These are phyloP conservation scores for Hevea brasiliensis DNA, from an alignment of 345 rosid genomes.

Conservation along the genomic window DNA sequence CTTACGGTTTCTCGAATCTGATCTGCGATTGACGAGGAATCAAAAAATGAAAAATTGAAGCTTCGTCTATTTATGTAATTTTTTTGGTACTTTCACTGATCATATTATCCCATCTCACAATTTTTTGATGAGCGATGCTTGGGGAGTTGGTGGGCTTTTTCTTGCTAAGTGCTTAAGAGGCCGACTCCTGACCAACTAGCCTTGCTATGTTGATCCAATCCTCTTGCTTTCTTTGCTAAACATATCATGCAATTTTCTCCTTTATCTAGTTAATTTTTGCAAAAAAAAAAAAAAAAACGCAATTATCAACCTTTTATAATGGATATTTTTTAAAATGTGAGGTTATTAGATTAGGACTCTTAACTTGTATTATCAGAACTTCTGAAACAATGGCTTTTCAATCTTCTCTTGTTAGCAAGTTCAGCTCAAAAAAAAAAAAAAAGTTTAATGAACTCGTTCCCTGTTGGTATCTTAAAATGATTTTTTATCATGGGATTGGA, in stretches of 20 bases:
- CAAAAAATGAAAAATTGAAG: not conserved
- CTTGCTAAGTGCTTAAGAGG: conserved; percentile 8
- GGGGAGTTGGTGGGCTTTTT: conserved; percentile 8
- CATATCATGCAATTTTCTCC: not conserved
- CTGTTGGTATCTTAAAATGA: not conserved
- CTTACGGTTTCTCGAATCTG: not conserved
- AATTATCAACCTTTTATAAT: no score
- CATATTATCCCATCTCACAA: not conserved
- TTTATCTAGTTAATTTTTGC: not conserved
- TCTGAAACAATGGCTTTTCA: no score
- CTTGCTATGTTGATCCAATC: no score
- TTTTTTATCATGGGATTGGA: conserved; percentile 8
- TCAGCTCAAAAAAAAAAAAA: no score
- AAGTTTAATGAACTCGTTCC: no score
- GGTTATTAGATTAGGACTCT: no score
- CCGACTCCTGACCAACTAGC: conserved; percentile 12
- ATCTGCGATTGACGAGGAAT: conserved; percentile 6
- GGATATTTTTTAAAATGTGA: no score
- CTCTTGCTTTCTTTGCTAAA: not conserved
- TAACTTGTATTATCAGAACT: no score
- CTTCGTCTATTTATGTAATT: not conserved
- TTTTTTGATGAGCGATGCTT: not conserved
- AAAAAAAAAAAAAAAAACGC: no score
- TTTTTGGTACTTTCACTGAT: not conserved
- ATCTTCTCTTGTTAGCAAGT: no score